Percentiles rank a stretch among this genome's conserved stretches.
Conservation (phyloP, 306 rosid species). For the Morella rubra region DNA sequence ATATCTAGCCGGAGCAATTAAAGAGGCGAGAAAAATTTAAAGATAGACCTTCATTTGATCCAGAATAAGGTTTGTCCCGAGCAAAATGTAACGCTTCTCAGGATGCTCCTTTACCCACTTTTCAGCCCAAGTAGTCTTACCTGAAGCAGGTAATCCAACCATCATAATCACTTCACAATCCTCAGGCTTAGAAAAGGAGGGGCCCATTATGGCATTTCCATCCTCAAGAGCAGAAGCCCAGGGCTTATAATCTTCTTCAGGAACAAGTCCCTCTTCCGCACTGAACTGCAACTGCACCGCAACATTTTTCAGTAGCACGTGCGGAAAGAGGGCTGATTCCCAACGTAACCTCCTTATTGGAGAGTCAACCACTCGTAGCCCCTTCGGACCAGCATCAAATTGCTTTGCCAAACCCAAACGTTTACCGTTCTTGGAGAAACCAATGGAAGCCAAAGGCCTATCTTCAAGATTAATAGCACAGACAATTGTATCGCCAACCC, state of each 20-base stretch:
- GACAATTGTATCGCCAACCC: conserved; percentile 50
- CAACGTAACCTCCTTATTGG: conserved; percentile 23
- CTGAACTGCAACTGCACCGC: conserved; percentile 54
- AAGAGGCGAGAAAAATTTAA: not conserved
- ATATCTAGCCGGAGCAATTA: not conserved
- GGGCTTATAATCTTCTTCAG: conserved; percentile 45
- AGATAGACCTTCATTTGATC: conserved; percentile 59
- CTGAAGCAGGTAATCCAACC: conserved; percentile 63
- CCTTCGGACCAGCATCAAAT: conserved; percentile 42
- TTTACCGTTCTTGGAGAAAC: conserved; percentile 61
- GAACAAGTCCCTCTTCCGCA: conserved; percentile 57
- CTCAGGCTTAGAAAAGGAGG: conserved; percentile 30
- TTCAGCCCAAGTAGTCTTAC: conserved; percentile 71
- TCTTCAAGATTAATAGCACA: conserved; percentile 55
- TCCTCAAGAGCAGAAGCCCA: conserved; percentile 52
- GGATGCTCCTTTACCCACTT: conserved; percentile 52
- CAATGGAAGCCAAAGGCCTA: conserved; percentile 47
- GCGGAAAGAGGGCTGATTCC: conserved; percentile 53
- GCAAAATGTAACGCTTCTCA: conserved; percentile 56
- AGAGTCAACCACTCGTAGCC: conserved; percentile 39
- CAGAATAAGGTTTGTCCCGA: conserved; percentile 50
- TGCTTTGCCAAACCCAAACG: conserved; percentile 43
- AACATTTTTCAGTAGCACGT: conserved; percentile 56
- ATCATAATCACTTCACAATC: conserved; percentile 60
- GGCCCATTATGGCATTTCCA: conserved; percentile 41